Base-by-base conservation (phyloP, 2,329 filamentous ascomycete species). In the Ambrosiella cleistominuta region DNA sequence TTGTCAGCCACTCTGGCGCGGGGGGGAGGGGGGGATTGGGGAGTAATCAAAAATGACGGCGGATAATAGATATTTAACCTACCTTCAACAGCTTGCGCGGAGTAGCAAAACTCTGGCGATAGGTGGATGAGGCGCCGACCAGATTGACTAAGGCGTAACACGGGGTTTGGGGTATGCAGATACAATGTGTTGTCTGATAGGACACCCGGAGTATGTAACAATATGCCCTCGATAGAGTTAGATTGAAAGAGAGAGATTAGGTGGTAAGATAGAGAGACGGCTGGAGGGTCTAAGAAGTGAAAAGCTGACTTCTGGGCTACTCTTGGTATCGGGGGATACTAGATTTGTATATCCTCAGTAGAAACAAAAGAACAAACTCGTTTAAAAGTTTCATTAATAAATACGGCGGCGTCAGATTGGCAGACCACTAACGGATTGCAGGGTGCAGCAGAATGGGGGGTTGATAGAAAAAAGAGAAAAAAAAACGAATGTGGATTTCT, bases 401-500 rank as follows among this genome's bases (percentile, higher is more conserved):
- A 36, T 42, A 9, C 17, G 47, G 47, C 19, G 47, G 27, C 35
- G 35, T 15, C 44, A 51, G 37, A 19, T 51, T 51, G 47, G 35
- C 47, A 51, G 47, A 51, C 47, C 47, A 51, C 47, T 51, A 36
- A 51, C 47, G 35, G 47, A 36, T 51, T 27, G 17, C 47, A 51
- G 47, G 47, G 27, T 51, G 17, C 9, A 11, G n/a, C 13, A 36
- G 47, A 19, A n/a, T 1, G 47, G 47, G 47, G 47, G n/a, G 17
- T 42, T 42, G 39, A 12, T 11, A 7, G 39, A 42, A 42, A 42
- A 51, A 36, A 51, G 8, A 19, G 13, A 51, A 35, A 51, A 17
- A 51, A 51, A 51, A 51, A 36, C 35, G 15, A 49, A n/a, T 12
- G 40, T 42, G 19, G 47, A 12, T 36, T 51, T 36, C 13, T 35